A percentile compares a stretch with the other conserved stretches of the same genome.
Evolutionary conservation across 345 rosid genomes (phyloP).

Genomic region (Theobroma cacao): DNA sequence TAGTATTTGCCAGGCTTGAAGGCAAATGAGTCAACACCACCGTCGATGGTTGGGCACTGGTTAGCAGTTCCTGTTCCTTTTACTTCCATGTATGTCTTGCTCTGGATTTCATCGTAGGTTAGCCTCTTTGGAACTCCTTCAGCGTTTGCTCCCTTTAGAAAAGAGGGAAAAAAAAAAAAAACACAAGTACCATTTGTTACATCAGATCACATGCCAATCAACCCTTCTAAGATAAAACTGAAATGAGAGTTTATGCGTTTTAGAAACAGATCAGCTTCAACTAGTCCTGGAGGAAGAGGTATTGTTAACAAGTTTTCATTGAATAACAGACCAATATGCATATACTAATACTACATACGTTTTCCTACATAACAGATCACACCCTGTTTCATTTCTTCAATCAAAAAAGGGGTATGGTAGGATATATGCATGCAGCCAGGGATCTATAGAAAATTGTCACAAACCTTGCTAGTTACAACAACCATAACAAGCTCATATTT

Average conservation of each 20-base stretch:
- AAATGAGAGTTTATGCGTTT: not conserved
- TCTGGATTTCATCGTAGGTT: constrained; percentile 89
- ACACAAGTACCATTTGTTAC: too few species aligned
- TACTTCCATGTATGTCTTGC: constrained; percentile 94
- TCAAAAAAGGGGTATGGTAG: too few species aligned
- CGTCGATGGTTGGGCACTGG: constrained; percentile 84
- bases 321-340: not conserved
- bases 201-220: not conserved
- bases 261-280: not conserved
- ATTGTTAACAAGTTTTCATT: not conserved
- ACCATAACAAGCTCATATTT: not conserved
- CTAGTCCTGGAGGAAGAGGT: not conserved
- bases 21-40: constrained; percentile 70
- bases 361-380: too few species aligned
- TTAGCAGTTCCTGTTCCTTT: constrained; percentile 95
- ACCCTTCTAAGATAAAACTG: not conserved
- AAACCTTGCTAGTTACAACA: not conserved
- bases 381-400: too few species aligned
- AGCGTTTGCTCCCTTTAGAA: constrained; percentile 77
- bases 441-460: not conserved
- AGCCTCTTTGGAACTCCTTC: constrained; percentile 90
- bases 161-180: too few species aligned
- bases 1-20: constrained; percentile 82
- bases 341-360: too few species aligned
- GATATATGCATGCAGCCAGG: not conserved